These are phyloP conservation scores for Arctostaphylos glauca DNA, from an alignment of 148 eudicot genomes.

Conservation along the genomic window DNA sequence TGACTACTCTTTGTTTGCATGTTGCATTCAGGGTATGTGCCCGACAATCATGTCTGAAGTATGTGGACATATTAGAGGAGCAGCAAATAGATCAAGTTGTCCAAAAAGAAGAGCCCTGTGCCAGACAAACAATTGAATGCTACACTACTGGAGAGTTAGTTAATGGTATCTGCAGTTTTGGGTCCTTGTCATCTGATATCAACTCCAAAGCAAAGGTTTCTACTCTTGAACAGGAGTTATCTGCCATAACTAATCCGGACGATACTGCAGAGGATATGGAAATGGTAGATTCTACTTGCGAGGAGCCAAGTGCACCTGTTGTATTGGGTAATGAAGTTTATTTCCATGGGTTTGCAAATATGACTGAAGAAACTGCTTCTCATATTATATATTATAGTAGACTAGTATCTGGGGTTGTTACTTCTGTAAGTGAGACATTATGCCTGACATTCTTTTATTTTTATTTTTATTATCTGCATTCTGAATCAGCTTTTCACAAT, in stretches of 20 bases:
- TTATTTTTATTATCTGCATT: not conserved
- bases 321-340: slow-evolving; percentile 12
- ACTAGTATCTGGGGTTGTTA: not conserved
- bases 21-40: slow-evolving; percentile 32
- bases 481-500: not conserved
- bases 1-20: not conserved
- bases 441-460: not conserved
- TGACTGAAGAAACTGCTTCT: slow-evolving; percentile 20
- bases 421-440: slow-evolving; percentile 12
- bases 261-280: slow-evolving; percentile 10
- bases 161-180: slow-evolving; percentile 4
- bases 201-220: slow-evolving; percentile 12
- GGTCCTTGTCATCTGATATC: slow-evolving; percentile 8
- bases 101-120: slow-evolving; percentile 12
- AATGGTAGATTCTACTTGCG: slow-evolving; percentile 14
- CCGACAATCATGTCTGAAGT: slow-evolving; percentile 35
- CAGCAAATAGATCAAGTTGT: slow-evolving; percentile 18
- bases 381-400: not conserved
- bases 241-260: slow-evolving; percentile 10
- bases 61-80: slow-evolving; percentile 23
- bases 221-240: slow-evolving; percentile 13
- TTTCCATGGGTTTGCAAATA: not conserved
- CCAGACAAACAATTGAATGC: slow-evolving; percentile 19
- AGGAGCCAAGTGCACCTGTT: slow-evolving; percentile 9
- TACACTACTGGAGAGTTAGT: slow-evolving; percentile 2